Base-by-base conservation (phyloP, 2,329 filamentous ascomycete species). In the Zasmidium angulare region DNA sequence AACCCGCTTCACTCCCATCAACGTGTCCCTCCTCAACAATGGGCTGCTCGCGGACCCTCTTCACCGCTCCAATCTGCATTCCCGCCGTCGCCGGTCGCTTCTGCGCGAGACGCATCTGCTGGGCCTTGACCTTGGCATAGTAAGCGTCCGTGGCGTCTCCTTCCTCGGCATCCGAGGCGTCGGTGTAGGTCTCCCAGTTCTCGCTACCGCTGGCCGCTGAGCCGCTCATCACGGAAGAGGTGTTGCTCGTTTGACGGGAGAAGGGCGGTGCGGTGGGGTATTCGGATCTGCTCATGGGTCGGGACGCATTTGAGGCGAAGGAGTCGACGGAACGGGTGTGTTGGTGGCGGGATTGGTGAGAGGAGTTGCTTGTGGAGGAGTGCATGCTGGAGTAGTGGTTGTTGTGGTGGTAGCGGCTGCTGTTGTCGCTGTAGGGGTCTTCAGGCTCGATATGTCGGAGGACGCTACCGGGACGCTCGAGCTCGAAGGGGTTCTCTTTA, bases 171-270 rank as follows among this genome's bases (percentile, higher is more conserved):
- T 74, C 73, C 1, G 68, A 71, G 52, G 66, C 65, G 59, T 96
- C 91, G 68, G 95, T 93, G 69, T 95, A 98, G 10, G 93, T 96
- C 76, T 98, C 93, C 93, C 93, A 98, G 74, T 98, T 98, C 76
- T 98, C 93, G 2, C 91, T 96, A 1, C 90, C 91, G 49, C 56
- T 63, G 12, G 57, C 59, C 9, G 53, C 58, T 2, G 61, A 64
- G 22, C 46, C 71, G 66, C 73, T 63, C 68, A 73, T 68, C 40
- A 71, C 61, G 10, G 72, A 74, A 11, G 69, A 73, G 20, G 69
- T 72, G 54, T 73, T 73, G 49, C 67, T 71, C 3, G 65, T 66
- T 19, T 69, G 65, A 19, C 72, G 69, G 1, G 71, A 71, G 12
- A 70, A 70, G 21, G 69, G 65, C 2, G 72, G 72, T 12, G 71